Conservation (phyloP, 2,329 filamentous ascomycete genomes). For the Canariomyces notabilis region DNA sequence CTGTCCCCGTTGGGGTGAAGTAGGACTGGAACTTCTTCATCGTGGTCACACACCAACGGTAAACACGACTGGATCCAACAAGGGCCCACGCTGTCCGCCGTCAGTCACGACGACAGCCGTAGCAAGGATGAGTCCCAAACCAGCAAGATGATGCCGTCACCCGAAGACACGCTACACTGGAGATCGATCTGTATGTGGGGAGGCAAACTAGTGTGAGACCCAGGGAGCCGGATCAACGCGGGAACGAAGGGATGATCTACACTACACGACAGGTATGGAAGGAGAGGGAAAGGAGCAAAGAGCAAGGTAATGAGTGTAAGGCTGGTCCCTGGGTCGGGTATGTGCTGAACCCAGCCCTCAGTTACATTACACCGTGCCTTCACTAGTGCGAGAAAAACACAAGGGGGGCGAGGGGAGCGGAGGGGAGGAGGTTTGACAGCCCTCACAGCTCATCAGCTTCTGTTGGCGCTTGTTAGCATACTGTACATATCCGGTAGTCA, state of each 20-base stretch:
- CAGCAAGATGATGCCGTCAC: conserved; percentile 13
- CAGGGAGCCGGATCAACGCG: not conserved
- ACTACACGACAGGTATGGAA: no score
- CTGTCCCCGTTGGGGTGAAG: conserved; percentile 10
- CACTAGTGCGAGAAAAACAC: no score
- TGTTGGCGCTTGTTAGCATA: no score
- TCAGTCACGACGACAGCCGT: not conserved
- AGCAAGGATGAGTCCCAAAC: conserved; percentile 13
- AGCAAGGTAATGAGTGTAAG: conserved; percentile 1
- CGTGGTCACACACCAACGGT: conserved; percentile 14
- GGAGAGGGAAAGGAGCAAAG: not conserved
- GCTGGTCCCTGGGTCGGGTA: no score
- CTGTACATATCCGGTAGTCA: no score
- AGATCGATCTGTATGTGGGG: not conserved
- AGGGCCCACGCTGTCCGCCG: not conserved
- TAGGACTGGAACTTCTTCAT: conserved; percentile 23
- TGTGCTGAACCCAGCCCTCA: no score
- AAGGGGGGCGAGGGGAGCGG: no score
- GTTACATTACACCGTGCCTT: no score
- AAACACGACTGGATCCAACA: conserved; percentile 7
- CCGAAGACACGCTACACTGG: not conserved
- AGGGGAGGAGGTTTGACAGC: no score
- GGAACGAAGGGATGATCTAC: conserved; percentile 4
- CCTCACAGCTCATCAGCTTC: no score
- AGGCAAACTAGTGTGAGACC: no score